These are phyloP conservation scores for Sugiyamaella qingdaonensis DNA, from an alignment of 805 yeast species.

Conservation along the genomic window DNA sequence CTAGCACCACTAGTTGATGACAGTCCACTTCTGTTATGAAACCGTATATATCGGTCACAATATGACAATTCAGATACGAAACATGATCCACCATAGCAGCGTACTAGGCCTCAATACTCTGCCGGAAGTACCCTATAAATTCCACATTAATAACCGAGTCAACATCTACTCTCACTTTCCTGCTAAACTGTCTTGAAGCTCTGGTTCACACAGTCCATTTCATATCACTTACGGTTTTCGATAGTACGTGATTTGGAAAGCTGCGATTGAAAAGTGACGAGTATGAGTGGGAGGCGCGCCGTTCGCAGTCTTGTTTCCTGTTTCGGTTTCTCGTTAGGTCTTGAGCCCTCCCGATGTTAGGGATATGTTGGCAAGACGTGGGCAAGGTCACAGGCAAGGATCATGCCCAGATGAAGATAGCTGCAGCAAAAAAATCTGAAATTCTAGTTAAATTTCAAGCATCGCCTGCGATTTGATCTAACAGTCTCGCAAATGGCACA, in stretches of 20 bases:
- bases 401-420: not conserved
- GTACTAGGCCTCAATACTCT: too few species aligned
- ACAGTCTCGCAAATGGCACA: slow-evolving; percentile 37
- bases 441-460: not conserved
- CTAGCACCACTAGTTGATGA: too few species aligned
- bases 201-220: not conserved
- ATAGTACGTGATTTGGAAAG: not conserved
- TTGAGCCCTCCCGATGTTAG: too few species aligned
- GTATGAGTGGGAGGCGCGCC: not conserved
- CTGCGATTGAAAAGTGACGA: not conserved
- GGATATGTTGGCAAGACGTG: too few species aligned
- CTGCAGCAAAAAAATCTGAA: slow-evolving; percentile 1
- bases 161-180: not conserved
- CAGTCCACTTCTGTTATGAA: too few species aligned
- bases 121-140: too few species aligned
- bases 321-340: not conserved
- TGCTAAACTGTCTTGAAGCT: not conserved
- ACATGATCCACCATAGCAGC: too few species aligned
- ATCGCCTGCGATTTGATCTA: not conserved
- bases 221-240: not conserved
- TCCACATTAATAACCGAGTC: not conserved
- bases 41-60: too few species aligned
- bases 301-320: not conserved
- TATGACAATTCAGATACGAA: too few species aligned
- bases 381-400: not conserved